A percentile compares a stretch with the other conserved stretches of the same genome.
Conservation (phyloP, 106 monocot genomes). For the Allium sativum region DNA sequence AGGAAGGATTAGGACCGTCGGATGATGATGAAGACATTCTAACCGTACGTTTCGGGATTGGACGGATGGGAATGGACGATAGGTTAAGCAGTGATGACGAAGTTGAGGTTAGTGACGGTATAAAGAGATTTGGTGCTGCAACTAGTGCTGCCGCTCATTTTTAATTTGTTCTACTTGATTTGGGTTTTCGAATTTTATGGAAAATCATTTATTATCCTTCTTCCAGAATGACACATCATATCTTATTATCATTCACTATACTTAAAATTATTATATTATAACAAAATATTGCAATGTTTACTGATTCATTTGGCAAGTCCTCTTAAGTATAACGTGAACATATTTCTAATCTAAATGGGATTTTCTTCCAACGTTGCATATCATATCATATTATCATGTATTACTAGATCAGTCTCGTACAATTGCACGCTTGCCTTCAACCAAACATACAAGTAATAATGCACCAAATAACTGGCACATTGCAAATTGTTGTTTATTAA, state of each 20-base stretch:
- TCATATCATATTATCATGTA: too few species aligned
- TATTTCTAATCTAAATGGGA: too few species aligned
- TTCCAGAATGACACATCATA: background rate
- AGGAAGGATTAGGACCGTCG: slow-evolving; percentile 5
- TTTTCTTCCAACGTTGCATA: too few species aligned
- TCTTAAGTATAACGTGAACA: too few species aligned
- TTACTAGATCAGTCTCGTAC: too few species aligned
- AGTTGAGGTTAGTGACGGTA: background rate
- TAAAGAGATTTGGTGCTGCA: background rate
- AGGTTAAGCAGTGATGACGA: background rate
- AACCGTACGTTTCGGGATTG: slow-evolving; percentile 14
- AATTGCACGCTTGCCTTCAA: too few species aligned
- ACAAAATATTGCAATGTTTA: background rate
- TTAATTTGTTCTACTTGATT: background rate
- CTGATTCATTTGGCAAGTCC: background rate
- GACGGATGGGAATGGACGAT: background rate
- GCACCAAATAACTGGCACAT: too few species aligned
- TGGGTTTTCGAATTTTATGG: background rate
- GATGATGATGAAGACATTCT: slow-evolving; percentile 8
- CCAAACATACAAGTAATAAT: too few species aligned
- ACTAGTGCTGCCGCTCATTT: too few species aligned
- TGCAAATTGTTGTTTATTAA: too few species aligned
- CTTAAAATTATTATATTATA: background rate
- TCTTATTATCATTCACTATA: background rate
- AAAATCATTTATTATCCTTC: background rate